These are phyloP conservation scores for Scheffersomyces cryptocercus DNA, from an alignment of 1,139 yeast genomes.

Conservation along the genomic window DNA sequence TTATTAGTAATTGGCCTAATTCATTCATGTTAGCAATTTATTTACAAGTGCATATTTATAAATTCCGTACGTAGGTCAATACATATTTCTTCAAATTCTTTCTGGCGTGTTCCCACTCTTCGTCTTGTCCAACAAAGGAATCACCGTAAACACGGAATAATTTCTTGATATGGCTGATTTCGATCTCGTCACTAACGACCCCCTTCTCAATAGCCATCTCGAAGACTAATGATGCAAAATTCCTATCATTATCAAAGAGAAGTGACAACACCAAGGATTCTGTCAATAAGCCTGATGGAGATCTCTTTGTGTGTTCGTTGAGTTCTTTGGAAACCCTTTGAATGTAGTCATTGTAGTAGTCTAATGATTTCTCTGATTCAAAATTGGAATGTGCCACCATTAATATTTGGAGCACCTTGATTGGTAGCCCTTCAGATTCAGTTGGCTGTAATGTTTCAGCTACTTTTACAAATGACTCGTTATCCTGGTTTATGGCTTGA, in stretches of 20 bases:
- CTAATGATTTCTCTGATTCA: constrained; percentile 46
- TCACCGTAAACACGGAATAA: constrained; percentile 61
- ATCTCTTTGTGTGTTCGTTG: constrained; percentile 34
- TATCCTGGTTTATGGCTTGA: constrained; percentile 40
- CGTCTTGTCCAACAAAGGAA: constrained; percentile 34
- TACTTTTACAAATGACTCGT: constrained; percentile 32
- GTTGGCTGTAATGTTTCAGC: constrained; percentile 45
- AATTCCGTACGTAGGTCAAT: constrained; percentile 11
- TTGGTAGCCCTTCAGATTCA: constrained; percentile 33
- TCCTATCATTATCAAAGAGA: constrained; percentile 55
- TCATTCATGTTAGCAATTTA: too few species aligned
- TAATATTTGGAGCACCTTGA: constrained; percentile 39
- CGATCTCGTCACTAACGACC: constrained; percentile 44
- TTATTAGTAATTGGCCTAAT: too few species aligned
- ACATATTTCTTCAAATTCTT: constrained; percentile 18
- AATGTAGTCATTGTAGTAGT: constrained; percentile 54
- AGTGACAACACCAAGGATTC: constrained; percentile 54
- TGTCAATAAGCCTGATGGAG: constrained; percentile 51
- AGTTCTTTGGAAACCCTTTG: constrained; percentile 34
- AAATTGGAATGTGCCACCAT: constrained; percentile 51
- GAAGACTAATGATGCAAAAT: constrained; percentile 61
- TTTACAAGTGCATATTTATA: constrained; percentile 3
- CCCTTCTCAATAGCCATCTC: constrained; percentile 53
- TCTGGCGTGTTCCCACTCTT: constrained; percentile 32
- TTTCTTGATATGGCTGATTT: constrained; percentile 43